Base-by-base conservation (phyloP, 2,329 filamentous ascomycete species). In the Epichloe uncinata region DNA sequence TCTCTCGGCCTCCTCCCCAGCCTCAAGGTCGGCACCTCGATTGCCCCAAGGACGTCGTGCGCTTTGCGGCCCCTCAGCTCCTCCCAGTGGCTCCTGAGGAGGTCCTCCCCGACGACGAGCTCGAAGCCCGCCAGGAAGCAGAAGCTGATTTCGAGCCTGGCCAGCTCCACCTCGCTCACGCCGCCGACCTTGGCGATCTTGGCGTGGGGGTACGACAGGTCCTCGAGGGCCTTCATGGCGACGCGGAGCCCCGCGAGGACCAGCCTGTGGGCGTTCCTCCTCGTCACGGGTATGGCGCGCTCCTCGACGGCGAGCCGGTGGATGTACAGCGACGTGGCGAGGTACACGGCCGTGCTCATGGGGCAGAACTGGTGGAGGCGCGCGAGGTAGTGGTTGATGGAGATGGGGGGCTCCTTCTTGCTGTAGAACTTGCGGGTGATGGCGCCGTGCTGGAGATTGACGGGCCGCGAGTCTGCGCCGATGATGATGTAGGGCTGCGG, bases 351-450 rank as follows among this genome's bases (percentile, higher is more conserved):
- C 0, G 90, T 89, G 54, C 87, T 94, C 79, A 95, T 89, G 3
- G 93, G 90, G 61, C 91, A 97, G 69, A 85, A 96, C 51, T 81
- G 81, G 68, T 97, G 90, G 52, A 97, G 79, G 15, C 91, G 85
- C 59, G 82, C 73, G 22, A 97, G 77, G 62, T 97, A 98, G 55
- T 93, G 85, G 60, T 84, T 79, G 44, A 96, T 75, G 36, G 81
- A 77, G 56, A 97, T 91, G 11, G 85, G 83, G 18, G 93, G 91
- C 15, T 88, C 81, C 47, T 82, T 79, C 64, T 93, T 95, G 55
- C 85, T 91, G 71, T 93, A 94, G 68, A 98, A 98, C 60, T 93
- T 93, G 57, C 89, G 82, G 16, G 87, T 88, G 55, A 97, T 87
- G 56, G 88, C 85, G 54, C 82, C 82, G 62, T 93, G 85, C 63